Evolutionary conservation across 2,329 filamentous ascomycete species (phyloP).

Genomic region (Diplocarpon rosae): DNA sequence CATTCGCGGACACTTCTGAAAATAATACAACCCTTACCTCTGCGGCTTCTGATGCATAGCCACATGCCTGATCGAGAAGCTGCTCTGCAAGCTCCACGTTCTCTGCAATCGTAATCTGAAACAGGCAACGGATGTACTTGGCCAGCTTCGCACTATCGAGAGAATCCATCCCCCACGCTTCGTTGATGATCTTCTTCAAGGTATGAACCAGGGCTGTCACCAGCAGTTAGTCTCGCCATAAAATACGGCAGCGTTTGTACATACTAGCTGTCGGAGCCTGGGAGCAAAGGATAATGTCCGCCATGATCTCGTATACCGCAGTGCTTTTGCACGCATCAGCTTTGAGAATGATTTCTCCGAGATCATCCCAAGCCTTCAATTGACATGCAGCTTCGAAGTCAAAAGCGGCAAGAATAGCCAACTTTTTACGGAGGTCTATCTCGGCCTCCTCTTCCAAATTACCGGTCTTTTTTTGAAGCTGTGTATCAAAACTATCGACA

Average conservation of each 20-base stretch:
- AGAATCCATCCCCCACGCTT: conserved; percentile 46
- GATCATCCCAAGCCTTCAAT: conserved; percentile 55
- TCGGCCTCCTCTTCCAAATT: conserved; percentile 34
- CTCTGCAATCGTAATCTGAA: conserved; percentile 52
- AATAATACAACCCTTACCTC: conserved; percentile 30
- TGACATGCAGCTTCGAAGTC: conserved; percentile 67
- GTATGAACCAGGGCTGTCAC: conserved; percentile 28
- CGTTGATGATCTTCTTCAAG: conserved; percentile 59
- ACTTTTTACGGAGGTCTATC: conserved; percentile 47
- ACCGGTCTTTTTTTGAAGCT: conserved; percentile 31
- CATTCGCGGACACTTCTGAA: background rate
- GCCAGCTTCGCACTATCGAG: conserved; percentile 51
- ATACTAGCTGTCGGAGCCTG: conserved; percentile 40
- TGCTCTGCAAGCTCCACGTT: conserved; percentile 41
- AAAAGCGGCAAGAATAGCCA: conserved; percentile 58
- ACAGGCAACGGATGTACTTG: conserved; percentile 69
- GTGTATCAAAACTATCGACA: conserved; percentile 44
- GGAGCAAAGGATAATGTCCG: conserved; percentile 50
- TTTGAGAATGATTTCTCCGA: conserved; percentile 48
- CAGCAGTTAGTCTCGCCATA: conserved; percentile 6
- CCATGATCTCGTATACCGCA: conserved; percentile 48
- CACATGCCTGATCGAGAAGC: conserved; percentile 52
- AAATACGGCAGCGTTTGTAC: conserved; percentile 1
- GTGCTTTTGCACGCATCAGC: conserved; percentile 35
- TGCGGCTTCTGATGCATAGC: conserved; percentile 39